Percentiles rank a stretch among this genome's conserved stretches.
Conservation (phyloP, 805 yeast genomes). For the Yamadazyma nakazawae region DNA sequence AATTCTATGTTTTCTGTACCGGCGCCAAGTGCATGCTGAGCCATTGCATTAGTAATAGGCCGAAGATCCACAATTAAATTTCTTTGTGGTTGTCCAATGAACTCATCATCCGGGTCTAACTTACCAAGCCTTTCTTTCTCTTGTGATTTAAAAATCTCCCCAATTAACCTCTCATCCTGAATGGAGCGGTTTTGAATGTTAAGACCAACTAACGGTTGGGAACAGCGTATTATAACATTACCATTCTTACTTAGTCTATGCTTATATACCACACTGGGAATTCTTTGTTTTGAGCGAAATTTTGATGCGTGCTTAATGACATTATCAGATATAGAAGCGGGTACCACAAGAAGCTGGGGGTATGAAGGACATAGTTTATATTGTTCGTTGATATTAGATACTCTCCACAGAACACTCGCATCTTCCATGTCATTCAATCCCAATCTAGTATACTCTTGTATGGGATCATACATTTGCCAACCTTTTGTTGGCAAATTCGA, state of each 20-base stretch:
- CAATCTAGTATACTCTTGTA: conserved; percentile 69
- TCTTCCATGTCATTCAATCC: conserved; percentile 42
- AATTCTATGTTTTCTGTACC: conserved; percentile 93
- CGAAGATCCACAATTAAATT: conserved; percentile 86
- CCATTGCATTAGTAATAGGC: conserved; percentile 92
- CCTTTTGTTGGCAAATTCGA: conserved; percentile 46
- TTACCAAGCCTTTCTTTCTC: conserved; percentile 23
- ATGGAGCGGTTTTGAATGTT: conserved; percentile 76
- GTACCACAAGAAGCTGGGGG: conserved; percentile 67
- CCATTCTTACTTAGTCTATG: conserved; percentile 55
- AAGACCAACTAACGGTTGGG: conserved; percentile 91
- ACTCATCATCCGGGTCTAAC: conserved; percentile 19
- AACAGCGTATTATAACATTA: conserved; percentile 79
- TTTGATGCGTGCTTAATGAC: conserved; percentile 80
- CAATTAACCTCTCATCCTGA: conserved; percentile 84
- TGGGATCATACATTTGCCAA: conserved; percentile 68
- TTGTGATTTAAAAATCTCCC: conserved; percentile 69
- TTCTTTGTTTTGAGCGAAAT: conserved; percentile 78
- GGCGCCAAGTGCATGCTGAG: conserved; percentile 96
- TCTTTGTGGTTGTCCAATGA: conserved; percentile 35
- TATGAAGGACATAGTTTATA: conserved; percentile 74
- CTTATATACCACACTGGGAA: conserved; percentile 79
- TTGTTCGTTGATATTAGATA: conserved; percentile 58
- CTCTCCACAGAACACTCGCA: conserved; percentile 55
- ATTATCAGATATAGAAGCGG: conserved; percentile 74